A percentile compares a stretch with the other conserved stretches of the same genome.
These are phyloP conservation scores for Pinus albicaulis DNA, from an alignment of 75 land plant genomes.

Conservation along the genomic window DNA sequence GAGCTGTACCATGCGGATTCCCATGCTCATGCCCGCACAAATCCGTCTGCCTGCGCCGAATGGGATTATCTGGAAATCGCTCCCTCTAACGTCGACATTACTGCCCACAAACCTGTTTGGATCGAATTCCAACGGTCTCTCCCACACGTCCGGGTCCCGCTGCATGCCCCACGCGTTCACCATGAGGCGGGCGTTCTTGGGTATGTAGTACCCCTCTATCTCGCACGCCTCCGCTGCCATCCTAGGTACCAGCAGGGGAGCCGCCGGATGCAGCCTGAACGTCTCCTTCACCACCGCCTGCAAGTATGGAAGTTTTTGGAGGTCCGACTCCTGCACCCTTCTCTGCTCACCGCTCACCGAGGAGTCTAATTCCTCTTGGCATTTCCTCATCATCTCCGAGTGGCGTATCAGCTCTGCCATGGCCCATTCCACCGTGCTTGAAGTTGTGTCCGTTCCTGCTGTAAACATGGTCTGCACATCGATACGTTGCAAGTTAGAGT, in stretches of 20 bases:
- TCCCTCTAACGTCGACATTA: constrained; percentile 18
- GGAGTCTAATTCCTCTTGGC: background rate
- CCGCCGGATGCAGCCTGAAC: constrained; percentile 72
- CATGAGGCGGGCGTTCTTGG: constrained; percentile 39
- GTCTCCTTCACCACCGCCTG: constrained; percentile 62
- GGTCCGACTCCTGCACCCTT: no score
- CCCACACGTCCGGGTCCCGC: constrained; percentile 49
- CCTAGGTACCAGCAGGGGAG: constrained; percentile 64
- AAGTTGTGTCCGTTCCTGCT: background rate
- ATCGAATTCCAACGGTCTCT: no score
- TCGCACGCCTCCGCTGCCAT: constrained; percentile 38
- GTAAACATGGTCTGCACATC: background rate
- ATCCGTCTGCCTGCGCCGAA: no score
- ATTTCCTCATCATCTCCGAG: background rate
- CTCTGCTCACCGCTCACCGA: no score
- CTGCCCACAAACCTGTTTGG: no score
- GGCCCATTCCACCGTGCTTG: background rate
- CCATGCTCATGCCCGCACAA: constrained; percentile 55
- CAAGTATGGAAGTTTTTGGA: constrained; percentile 28
- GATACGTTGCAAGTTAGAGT: no score
- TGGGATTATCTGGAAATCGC: constrained; percentile 52
- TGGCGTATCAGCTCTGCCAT: background rate
- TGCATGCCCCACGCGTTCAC: constrained; percentile 62
- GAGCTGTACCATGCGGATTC: constrained; percentile 50
- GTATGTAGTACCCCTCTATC: constrained; percentile 57